A percentile compares a stretch with the other conserved stretches of the same genome.
Evolutionary conservation across 768 basidiomycete genomes (phyloP).

Genomic region (Auricularia auricula-judae): DNA sequence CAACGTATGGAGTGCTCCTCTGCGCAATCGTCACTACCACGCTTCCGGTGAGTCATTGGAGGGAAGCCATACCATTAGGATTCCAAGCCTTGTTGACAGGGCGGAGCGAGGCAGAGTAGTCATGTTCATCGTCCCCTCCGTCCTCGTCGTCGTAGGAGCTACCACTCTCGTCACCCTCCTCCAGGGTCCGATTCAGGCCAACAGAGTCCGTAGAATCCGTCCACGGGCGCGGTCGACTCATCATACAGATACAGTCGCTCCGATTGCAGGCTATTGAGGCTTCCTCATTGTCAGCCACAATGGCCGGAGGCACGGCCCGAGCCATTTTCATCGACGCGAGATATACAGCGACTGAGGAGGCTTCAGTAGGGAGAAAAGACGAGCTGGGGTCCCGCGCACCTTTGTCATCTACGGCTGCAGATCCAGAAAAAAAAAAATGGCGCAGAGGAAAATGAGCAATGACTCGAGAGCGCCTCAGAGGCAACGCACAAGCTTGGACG

Average conservation of each 20-base stretch:
- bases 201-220: neutral
- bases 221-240: neutral
- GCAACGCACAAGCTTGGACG: neutral
- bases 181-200: neutral
- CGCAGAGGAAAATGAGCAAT: too few relatives aligned
- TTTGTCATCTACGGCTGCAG: neutral
- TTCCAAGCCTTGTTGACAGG: neutral
- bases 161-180: neutral
- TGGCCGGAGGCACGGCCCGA: neutral
- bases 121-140: neutral
- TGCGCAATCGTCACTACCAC: neutral
- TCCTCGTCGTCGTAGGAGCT: neutral
- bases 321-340: neutral
- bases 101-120: neutral
- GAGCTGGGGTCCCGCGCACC: neutral
- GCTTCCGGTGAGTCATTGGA: too few relatives aligned
- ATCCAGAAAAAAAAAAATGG: neutral
- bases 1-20: neutral
- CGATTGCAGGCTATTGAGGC: neutral
- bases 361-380: neutral
- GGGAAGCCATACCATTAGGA: neutral
- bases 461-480: neutral
- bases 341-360: neutral
- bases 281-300: neutral
- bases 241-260: neutral